Conservation (phyloP, 352 stramenopile species). For the Pythium brachiatum region DNA sequence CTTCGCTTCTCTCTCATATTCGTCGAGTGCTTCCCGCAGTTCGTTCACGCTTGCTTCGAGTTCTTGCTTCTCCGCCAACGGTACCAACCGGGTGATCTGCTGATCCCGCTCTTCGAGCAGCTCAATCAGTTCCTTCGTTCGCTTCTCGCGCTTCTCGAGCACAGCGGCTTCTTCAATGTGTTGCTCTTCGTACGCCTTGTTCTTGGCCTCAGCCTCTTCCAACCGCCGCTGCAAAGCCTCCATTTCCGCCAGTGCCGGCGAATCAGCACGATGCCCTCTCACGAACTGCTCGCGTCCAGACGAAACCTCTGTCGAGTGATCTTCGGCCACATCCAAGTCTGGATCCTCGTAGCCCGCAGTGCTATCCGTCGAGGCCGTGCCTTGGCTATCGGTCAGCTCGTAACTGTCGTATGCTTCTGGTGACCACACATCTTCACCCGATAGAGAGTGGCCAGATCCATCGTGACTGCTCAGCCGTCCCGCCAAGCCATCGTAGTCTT, state of each 20-base stretch:
- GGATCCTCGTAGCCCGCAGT: conserved; percentile 15
- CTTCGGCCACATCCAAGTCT: conserved; percentile 14
- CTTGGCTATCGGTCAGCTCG: conserved; percentile 1
- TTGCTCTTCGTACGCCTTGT: conserved; percentile 14
- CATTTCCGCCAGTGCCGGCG: conserved; percentile 15
- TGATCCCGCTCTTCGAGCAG: neutral
- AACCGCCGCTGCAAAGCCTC: conserved; percentile 16
- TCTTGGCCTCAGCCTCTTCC: conserved; percentile 10
- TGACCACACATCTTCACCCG: conserved; percentile 1
- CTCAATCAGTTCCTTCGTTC: neutral
- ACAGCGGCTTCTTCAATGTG: neutral
- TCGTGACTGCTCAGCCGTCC: conserved; percentile 5
- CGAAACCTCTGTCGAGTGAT: conserved; percentile 16
- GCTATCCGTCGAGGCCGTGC: conserved; percentile 9
- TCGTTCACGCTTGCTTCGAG: conserved; percentile 25
- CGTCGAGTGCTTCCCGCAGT: conserved; percentile 1
- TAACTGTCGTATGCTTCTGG: neutral
- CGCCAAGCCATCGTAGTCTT: neutral
- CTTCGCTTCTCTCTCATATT: neutral
- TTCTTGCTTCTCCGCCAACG: conserved; percentile 19
- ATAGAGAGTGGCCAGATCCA: neutral
- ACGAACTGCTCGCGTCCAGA: conserved; percentile 14
- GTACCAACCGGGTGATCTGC: neutral
- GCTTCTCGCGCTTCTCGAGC: conserved; percentile 18
- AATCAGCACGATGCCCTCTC: conserved; percentile 10